Evolutionary conservation across 2,329 filamentous ascomycete genomes (phyloP), one percentile per base, ranked within the genome.

Genomic region (Ambrosiella xylebori): DNA sequence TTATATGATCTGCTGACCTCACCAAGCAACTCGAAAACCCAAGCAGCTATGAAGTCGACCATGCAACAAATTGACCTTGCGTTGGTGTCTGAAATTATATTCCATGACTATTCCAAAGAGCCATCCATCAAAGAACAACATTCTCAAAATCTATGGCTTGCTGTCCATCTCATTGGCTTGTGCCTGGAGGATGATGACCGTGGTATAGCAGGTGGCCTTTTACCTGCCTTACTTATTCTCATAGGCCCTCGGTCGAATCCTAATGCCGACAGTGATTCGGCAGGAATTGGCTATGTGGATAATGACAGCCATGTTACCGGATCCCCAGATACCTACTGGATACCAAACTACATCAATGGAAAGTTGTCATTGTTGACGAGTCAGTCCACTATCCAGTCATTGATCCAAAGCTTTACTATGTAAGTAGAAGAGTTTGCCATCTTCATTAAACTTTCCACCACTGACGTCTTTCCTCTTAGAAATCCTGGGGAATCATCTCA

Each of bases 401-500:
- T 59, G 11, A 44, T 59, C 15, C 45, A 55, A 38, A 44, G 52
- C 41, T 59, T 59, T n/a, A 55, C 47, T 9, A 9, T 55, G 57
- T 59, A 27, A 2, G 57, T 45, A 13, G 11, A 15, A 12, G 8
- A 35, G 13, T 52, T 52, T 7, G 27, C 49, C 5, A 15, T 53
- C 8, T 38, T 37, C 5, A 49, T 19, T 15, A 52, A 11, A 52
- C 11, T 35, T 17, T 7, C 39, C 37, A 35, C 38, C 35, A 12
- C 19, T 35, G 0, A 6, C 19, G 44, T 41, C 11, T 41, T 41
- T 41, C n/a, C n/a, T n/a, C 39, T n/a, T 38, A 57, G 56, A 17
- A 47, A 57, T 47, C 19, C 11, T 8, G n/a, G 44, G 11, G 11
- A 17, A 8, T 15, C n/a, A 15, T 17, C n/a, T 17, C 86, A 1